Evolutionary conservation across 1,139 yeast genomes (phyloP), one percentile per base, ranked within the genome.

Genomic region (Yamadazyma triangularis): DNA sequence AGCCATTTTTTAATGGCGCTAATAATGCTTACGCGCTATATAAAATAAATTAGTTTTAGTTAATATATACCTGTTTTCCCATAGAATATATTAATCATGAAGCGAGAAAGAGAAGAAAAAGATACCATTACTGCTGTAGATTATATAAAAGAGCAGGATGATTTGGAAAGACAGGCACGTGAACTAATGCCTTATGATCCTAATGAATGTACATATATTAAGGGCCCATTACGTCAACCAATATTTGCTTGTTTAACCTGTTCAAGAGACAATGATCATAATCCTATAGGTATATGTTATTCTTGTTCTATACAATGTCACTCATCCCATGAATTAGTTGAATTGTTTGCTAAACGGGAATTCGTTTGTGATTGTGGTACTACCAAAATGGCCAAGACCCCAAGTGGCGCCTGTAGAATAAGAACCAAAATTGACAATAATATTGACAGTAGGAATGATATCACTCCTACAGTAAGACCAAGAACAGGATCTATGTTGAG

Each of bases 251-350:
- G 98, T 55, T 53, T 85, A 42, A 82, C 94, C 1, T 93, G 97
- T 49, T 58, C 58, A 7, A 40, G 51, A 21, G 42, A 52, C 27
- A 64, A 65, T 27, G 43, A 51, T 8, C 41, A 45, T 19, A 40
- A 39, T 7, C 60, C 66, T 7, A 70, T 81, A 15, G 97, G 95
- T 0, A 72, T 91, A 0, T 91, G 99, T 54, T 91, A 91, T 51
- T 84, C 96, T n/a, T 91, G 99, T 47, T 82, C 93, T 4, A 86
- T 91, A 23, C 89, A 86, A 46, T 91, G 99, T 53, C 98, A 93
- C 48, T 70, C 93, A 0, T 73, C 78, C 10, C 97, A 94, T 53
- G 85, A 87, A 3, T 52, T 91, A 19, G 93, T 88, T 4, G 98
- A 91, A 48, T 62, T 91, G 23, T 86, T 86, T 51, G 70, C 89